Evolutionary conservation across 805 yeast species (phyloP).

Genomic region (Lachancea lanzarotensis): DNA sequence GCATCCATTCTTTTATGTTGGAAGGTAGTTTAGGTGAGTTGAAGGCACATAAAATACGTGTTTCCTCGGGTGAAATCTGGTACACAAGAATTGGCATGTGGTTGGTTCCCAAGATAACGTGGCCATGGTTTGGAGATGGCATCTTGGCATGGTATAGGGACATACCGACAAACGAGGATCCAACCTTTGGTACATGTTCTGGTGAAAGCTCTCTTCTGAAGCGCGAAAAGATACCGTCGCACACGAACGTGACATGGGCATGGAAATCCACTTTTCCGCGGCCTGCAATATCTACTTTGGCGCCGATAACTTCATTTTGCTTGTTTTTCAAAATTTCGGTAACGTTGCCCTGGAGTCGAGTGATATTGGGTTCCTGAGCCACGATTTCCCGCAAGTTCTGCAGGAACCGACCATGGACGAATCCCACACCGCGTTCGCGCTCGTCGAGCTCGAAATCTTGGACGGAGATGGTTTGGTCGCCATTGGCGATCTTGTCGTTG

Average conservation of each 20-base stretch:
- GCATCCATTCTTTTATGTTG: conserved; percentile 55
- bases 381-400: conserved; percentile 70
- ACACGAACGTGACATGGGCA: conserved; percentile 64
- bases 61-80: conserved; percentile 75
- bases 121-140: conserved; percentile 76
- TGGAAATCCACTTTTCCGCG: conserved; percentile 40
- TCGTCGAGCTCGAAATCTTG: conserved; percentile 54
- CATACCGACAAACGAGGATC: conserved; percentile 84
- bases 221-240: conserved; percentile 93
- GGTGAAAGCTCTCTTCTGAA: conserved; percentile 68
- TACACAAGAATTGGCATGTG: conserved; percentile 87
- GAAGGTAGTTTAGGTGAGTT: conserved; percentile 69
- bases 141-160: conserved; percentile 66
- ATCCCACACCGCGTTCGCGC: conserved; percentile 67
- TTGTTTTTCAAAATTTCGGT: conserved; percentile 53
- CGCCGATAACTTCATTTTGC: conserved; percentile 62
- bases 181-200: conserved; percentile 58
- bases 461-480: conserved; percentile 44
- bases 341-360: conserved; percentile 80
- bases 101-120: conserved; percentile 70
- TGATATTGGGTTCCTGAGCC: conserved; percentile 61
- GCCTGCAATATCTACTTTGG: conserved; percentile 47
- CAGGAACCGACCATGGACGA: conserved; percentile 89
- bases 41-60: conserved; percentile 86
- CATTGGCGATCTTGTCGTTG: conserved; percentile 46